Evolutionary conservation across 345 rosid genomes (phyloP).

Genomic region (Excoecaria agallocha): DNA sequence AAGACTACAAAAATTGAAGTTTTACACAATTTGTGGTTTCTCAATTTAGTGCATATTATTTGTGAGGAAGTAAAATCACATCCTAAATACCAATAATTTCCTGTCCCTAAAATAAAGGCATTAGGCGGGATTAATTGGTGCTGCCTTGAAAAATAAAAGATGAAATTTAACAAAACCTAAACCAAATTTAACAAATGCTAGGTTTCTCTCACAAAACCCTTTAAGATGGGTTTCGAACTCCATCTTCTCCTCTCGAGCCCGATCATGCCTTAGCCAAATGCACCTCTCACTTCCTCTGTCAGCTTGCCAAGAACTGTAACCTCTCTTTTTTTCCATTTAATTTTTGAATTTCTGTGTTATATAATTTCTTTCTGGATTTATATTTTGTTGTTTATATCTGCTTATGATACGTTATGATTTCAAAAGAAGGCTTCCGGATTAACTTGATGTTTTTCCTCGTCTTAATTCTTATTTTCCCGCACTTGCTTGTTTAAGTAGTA

Average conservation of each 20-base stretch:
- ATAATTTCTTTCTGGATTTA: background rate
- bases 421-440: background rate
- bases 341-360: background rate
- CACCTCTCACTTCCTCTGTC: conserved; percentile 43
- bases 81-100: no score
- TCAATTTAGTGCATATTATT: no score
- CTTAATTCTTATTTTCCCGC: background rate
- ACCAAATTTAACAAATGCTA: no score
- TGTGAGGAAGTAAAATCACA: no score
- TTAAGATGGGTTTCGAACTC: no score
- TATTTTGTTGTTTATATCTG: background rate
- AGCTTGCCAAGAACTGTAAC: conserved; percentile 55
- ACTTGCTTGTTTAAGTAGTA: background rate
- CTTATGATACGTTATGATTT: background rate
- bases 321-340: background rate
- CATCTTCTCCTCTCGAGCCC: conserved; percentile 35
- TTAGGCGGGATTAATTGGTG: no score
- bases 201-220: no score
- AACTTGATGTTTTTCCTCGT: background rate
- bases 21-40: no score
- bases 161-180: no score
- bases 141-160: no score
- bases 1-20: no score
- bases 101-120: no score
- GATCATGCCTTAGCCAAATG: conserved; percentile 46